Conservation (phyloP, 163 green algal species). For the Chlorella variabilis region DNA sequence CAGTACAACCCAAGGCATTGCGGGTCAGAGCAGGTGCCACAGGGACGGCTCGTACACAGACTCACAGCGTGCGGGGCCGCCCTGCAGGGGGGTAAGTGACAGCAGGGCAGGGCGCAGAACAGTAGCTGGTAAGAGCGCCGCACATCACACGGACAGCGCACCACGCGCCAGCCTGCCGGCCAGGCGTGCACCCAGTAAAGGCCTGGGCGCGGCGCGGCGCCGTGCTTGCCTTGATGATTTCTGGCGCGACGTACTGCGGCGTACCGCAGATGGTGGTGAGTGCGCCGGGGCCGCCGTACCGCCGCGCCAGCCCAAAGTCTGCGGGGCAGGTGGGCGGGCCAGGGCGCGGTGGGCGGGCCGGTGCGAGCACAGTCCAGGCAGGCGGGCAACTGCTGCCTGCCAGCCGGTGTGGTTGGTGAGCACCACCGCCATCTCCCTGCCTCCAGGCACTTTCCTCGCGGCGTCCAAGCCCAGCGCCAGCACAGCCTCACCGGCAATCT, state of each 20-base stretch:
- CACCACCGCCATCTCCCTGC: too few species aligned
- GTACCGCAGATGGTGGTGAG: slow-evolving; percentile 79
- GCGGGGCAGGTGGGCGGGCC: background rate
- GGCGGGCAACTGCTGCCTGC: background rate
- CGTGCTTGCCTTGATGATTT: slow-evolving; percentile 92
- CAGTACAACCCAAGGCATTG: too few species aligned
- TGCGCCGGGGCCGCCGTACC: slow-evolving; percentile 40
- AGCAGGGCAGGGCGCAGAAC: background rate
- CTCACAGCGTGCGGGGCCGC: background rate
- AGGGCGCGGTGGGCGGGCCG: too few species aligned
- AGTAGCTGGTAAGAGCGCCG: too few species aligned
- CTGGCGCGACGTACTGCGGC: slow-evolving; percentile 92
- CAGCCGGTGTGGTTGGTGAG: too few species aligned
- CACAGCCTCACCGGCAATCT: slow-evolving; percentile 70
- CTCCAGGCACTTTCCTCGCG: too few species aligned
- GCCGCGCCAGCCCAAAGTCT: slow-evolving; percentile 90
- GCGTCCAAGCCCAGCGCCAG: too few species aligned
- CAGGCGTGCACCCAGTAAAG: background rate
- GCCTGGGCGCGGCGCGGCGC: too few species aligned
- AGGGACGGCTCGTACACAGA: too few species aligned
- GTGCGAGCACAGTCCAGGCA: too few species aligned
- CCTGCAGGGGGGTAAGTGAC: background rate
- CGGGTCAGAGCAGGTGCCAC: too few species aligned
- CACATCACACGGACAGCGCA: background rate
- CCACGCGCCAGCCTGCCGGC: background rate